Evolutionary conservation across 108 stramenopile species (phyloP).

Genomic region (Nitzschia putrida): DNA sequence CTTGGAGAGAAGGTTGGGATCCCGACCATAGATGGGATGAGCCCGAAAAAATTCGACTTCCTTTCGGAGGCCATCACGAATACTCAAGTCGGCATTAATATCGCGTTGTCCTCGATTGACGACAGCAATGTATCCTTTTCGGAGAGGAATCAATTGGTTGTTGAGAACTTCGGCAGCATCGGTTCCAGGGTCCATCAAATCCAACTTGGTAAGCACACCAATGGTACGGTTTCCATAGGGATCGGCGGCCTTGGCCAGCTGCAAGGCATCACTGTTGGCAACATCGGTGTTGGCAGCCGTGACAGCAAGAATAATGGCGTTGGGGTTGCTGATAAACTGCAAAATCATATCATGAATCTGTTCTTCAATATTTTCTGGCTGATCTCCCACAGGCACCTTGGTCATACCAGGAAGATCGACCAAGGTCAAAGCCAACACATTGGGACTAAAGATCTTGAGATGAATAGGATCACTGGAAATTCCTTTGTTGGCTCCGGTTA

Average conservation of each 20-base stretch:
- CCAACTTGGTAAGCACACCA: constrained; percentile 97
- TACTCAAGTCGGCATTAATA: constrained; percentile 84
- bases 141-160: constrained; percentile 90
- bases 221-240: constrained; percentile 93
- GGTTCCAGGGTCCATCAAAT: constrained; percentile 98
- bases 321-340: constrained; percentile 90
- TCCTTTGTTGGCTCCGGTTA: constrained; percentile 94
- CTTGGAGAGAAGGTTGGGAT: constrained; percentile 55
- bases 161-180: constrained; percentile 89
- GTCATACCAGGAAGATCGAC: constrained; percentile 97
- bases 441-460: constrained; percentile 92
- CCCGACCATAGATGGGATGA: constrained; percentile 87
- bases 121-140: constrained; percentile 93
- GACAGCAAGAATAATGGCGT: constrained; percentile 96
- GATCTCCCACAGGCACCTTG: constrained; percentile 96
- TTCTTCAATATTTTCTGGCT: constrained; percentile 95
- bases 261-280: constrained; percentile 96
- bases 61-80: constrained; percentile 84
- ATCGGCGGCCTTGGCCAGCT: constrained; percentile 91
- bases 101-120: constrained; percentile 97
- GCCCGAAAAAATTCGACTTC: constrained; percentile 90
- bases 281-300: constrained; percentile 96
- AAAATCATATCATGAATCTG: constrained; percentile 91
- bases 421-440: constrained; percentile 95
- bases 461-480: constrained; percentile 89